phyloP scores from a whole-genome alignment of 2,329 filamentous ascomycete genomes.

The Stromatinia cepivora region DNA sequence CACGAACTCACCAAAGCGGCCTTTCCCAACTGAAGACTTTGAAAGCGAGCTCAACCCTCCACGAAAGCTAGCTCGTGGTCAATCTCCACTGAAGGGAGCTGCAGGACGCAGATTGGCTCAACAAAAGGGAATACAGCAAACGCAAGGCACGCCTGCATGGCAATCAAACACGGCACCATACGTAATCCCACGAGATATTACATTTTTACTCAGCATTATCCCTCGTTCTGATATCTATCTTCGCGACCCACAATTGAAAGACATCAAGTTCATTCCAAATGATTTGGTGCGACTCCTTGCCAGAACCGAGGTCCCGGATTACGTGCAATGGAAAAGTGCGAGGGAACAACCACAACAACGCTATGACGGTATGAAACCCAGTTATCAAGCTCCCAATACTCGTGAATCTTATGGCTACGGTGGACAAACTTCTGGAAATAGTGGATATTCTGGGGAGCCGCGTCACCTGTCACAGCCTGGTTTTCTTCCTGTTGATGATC shows the following conservation, averaged over 20 bases:
- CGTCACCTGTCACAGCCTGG: not conserved
- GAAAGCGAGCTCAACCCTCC: constrained; percentile 72
- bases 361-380: constrained; percentile 36
- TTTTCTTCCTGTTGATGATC: constrained; percentile 20
- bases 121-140: constrained; percentile 56
- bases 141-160: constrained; percentile 44
- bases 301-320: constrained; percentile 65
- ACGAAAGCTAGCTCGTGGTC: constrained; percentile 84
- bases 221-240: constrained; percentile 68
- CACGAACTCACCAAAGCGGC: constrained; percentile 45
- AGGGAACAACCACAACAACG: constrained; percentile 35
- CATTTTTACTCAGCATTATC: constrained; percentile 61
- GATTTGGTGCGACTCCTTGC: constrained; percentile 73
- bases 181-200: constrained; percentile 69
- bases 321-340: constrained; percentile 53
- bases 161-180: constrained; percentile 46
- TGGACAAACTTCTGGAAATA: constrained; percentile 8
- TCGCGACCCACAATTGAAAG: constrained; percentile 45
- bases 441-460: constrained; percentile 16
- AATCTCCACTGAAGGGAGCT: constrained; percentile 88
- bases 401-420: constrained; percentile 13
- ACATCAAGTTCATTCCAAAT: constrained; percentile 62
- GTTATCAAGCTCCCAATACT: constrained; percentile 20
- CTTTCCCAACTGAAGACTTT: constrained; percentile 59
- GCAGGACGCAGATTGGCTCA: constrained; percentile 83